Conservation (phyloP, 441 rosid genomes). For the Sinapis alba region DNA sequence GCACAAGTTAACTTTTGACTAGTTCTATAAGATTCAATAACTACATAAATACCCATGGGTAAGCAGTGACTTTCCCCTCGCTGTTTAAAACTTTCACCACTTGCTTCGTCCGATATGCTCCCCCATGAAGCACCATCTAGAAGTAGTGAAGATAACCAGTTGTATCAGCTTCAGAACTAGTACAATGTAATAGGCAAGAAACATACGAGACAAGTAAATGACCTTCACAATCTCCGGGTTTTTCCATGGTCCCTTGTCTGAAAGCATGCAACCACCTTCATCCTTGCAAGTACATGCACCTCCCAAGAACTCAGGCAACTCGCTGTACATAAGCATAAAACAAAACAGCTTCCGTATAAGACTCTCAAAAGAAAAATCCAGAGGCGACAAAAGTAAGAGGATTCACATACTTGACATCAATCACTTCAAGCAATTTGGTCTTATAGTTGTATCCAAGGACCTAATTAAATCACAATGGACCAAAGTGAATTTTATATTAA, state of each 20-base stretch:
- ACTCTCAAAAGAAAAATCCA: neutral
- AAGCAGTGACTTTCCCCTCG: slow-evolving; percentile 88
- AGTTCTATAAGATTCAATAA: slow-evolving; percentile 19
- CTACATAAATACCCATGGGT: slow-evolving; percentile 59
- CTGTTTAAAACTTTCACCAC: slow-evolving; percentile 88
- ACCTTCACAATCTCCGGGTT: slow-evolving; percentile 91
- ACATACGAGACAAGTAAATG: slow-evolving; percentile 25
- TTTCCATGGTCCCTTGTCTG: slow-evolving; percentile 99
- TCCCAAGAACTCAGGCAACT: slow-evolving; percentile 96
- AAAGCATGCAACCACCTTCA: slow-evolving; percentile 94
- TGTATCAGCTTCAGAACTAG: slow-evolving; percentile 14
- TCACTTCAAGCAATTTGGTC: slow-evolving; percentile 83
- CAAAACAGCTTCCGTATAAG: neutral
- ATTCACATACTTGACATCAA: slow-evolving; percentile 63
- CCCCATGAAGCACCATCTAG: slow-evolving; percentile 87
- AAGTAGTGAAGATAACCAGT: slow-evolving; percentile 26
- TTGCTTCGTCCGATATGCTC: slow-evolving; percentile 71
- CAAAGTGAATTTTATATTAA: slow-evolving; percentile 20
- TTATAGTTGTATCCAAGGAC: slow-evolving; percentile 82
- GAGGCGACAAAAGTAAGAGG: neutral
- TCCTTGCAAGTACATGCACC: slow-evolving; percentile 89
- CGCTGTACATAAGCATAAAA: slow-evolving; percentile 49
- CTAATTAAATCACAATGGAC: slow-evolving; percentile 45
- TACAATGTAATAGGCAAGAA: neutral
- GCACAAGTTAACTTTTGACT: slow-evolving; percentile 4